These are phyloP conservation scores for Ophiostoma sp. DNA, from an alignment of 2,329 filamentous ascomycete genomes.

Conservation along the genomic window DNA sequence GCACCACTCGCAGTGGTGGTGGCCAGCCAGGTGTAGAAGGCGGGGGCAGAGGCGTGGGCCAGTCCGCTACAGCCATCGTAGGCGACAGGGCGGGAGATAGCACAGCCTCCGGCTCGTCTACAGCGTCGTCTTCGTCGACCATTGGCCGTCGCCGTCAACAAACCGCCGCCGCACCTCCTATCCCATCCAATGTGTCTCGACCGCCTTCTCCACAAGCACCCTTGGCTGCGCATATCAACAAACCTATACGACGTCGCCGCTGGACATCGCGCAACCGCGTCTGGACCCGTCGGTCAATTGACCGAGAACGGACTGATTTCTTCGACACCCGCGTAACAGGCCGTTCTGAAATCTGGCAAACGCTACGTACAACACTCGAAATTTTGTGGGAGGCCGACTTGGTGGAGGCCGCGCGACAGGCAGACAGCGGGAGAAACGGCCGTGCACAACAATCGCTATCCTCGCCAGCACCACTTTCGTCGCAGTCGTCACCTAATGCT, in stretches of 20 bases:
- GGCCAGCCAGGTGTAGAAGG: background rate
- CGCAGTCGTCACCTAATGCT: slow-evolving; percentile 19
- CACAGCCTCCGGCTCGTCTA: slow-evolving; percentile 26
- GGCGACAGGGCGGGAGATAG: slow-evolving; percentile 22
- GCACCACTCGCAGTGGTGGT: slow-evolving; percentile 18
- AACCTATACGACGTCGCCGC: slow-evolving; percentile 58
- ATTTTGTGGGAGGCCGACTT: slow-evolving; percentile 54
- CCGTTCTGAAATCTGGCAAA: slow-evolving; percentile 71
- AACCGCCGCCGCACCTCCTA: background rate
- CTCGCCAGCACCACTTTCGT: background rate
- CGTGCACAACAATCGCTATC: background rate
- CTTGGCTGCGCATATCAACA: slow-evolving; percentile 62
- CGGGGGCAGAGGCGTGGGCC: slow-evolving; percentile 18
- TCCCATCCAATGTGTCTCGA: background rate
- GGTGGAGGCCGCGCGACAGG: slow-evolving; percentile 1
- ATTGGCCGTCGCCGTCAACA: slow-evolving; percentile 3
- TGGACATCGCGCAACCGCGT: slow-evolving; percentile 58
- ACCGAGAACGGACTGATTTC: slow-evolving; percentile 70
- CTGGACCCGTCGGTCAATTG: slow-evolving; percentile 66
- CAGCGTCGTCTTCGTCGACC: slow-evolving; percentile 18
- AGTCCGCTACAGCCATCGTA: background rate
- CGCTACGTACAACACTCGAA: slow-evolving; percentile 61
- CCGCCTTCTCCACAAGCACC: slow-evolving; percentile 30
- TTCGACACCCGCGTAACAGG: slow-evolving; percentile 86
- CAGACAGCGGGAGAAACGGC: background rate